Evolutionary conservation across 176 grass and related monocot genomes (phyloP), one percentile per base, ranked within the genome.

Genomic region (Phragmites australis): DNA sequence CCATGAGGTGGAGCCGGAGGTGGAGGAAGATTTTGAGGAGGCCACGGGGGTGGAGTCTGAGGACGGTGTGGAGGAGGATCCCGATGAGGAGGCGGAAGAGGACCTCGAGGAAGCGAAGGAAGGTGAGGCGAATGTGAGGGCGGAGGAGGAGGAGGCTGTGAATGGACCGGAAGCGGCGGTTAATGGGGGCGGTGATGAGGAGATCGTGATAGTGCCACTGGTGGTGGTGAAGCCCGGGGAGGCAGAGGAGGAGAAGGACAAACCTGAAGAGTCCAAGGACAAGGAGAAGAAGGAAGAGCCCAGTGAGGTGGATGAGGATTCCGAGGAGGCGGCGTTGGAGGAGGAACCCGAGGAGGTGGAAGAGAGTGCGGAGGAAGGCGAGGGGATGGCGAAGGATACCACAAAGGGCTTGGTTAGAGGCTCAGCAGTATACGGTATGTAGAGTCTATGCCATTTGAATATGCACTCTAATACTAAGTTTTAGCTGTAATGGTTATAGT

Each of bases 301-400:
- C 34, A 29, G 74, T 31, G 53, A 71, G 53, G 9, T 12, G 44
- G 72, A 58, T 14, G 29, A 51, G 54, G 65, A 72, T 18, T 10
- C 13, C 12, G 65, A 48, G 34, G 75, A 80, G 41, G 43, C 18
- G 14, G 67, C 5, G 18, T 23, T 0, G 0, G 55, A 55, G 25
- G 42, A 86, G 70, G 84, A 85, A 21, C 21, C 72, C 21, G 76
- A 78, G 32, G 31, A 39, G 23, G 52, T 29, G 39, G 85, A 83
- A 56, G 48, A 90, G 41, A 54, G n/a, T 2, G 46, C 22, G 2
- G 34, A 57, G 8, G 48, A 78, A 49, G 79, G 48, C 30, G 44
- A 67, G 34, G 30, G 1, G 3, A 45, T 69, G 51, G 75, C 71
- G 34, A 77, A 65, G 34, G 34, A 37, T 5, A 5, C 34, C 4